phyloP scores from a whole-genome alignment of 805 yeast species.

The Lachancea sp. region DNA sequence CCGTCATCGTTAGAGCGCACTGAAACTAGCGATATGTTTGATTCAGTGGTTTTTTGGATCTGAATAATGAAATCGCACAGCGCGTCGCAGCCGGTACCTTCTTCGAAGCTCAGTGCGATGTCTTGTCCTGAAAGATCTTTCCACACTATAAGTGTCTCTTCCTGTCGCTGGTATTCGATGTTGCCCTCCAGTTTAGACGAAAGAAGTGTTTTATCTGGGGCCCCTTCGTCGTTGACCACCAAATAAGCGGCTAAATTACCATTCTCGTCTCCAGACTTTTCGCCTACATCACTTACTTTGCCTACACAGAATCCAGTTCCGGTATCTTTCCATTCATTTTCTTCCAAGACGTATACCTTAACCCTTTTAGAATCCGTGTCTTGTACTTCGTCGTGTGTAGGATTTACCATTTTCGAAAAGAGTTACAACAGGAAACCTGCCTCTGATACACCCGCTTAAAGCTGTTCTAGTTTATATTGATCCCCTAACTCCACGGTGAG shows the following conservation, averaged over 20 bases:
- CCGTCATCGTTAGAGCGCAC: constrained; percentile 44
- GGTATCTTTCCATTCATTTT: constrained; percentile 82
- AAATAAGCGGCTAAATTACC: constrained; percentile 44
- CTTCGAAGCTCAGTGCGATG: constrained; percentile 88
- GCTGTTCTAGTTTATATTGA: too few species aligned
- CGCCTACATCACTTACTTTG: constrained; percentile 33
- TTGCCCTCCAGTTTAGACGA: constrained; percentile 64
- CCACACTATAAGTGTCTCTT: constrained; percentile 93
- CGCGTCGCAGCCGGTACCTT: constrained; percentile 79
- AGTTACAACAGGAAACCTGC: too few species aligned
- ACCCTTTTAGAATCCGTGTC: constrained; percentile 62
- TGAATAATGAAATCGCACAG: constrained; percentile 73
- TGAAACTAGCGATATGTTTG: constrained; percentile 66
- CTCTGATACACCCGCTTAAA: too few species aligned
- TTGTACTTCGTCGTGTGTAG: constrained; percentile 9
- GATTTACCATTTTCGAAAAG: constrained; percentile 2
- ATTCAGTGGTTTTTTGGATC: constrained; percentile 57
- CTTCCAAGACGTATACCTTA: constrained; percentile 77
- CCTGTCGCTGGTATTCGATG: constrained; percentile 86
- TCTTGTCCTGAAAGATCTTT: constrained; percentile 63
- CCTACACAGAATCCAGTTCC: constrained; percentile 93
- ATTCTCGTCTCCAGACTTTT: constrained; percentile 17
- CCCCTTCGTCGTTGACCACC: constrained; percentile 64
- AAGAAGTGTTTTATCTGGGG: constrained; percentile 52
- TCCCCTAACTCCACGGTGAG: neutral